These are phyloP conservation scores for Poronia punctata DNA, from an alignment of 495 filamentous ascomycete species.

Conservation along the genomic window DNA sequence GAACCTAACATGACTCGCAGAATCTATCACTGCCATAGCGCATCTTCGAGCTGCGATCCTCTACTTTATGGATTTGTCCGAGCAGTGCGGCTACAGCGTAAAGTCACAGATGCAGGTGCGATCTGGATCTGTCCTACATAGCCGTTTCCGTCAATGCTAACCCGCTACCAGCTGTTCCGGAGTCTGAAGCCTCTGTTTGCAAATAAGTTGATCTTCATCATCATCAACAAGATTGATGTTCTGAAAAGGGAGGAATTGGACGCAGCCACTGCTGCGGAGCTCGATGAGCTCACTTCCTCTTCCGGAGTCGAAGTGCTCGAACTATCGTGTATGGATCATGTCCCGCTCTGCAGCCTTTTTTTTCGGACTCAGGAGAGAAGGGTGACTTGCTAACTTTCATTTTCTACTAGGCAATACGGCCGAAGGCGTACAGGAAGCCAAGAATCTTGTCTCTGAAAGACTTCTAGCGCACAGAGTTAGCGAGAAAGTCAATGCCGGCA, in stretches of 20 bases:
- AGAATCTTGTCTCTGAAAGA: constrained; percentile 89
- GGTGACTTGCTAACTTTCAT: too few species aligned
- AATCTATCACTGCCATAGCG: constrained; percentile 90
- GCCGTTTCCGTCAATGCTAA: constrained; percentile 10
- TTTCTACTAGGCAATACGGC: constrained; percentile 56
- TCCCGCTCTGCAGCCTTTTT: too few species aligned
- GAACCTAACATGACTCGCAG: background rate
- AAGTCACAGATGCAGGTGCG: constrained; percentile 62
- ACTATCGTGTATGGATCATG: constrained; percentile 60
- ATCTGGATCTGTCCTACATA: background rate
- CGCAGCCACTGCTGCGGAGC: constrained; percentile 63
- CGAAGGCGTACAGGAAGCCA: constrained; percentile 88
- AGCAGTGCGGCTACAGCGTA: constrained; percentile 95
- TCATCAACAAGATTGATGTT: constrained; percentile 97
- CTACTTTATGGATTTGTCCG: constrained; percentile 97
- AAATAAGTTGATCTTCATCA: constrained; percentile 92
- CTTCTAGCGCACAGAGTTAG: constrained; percentile 87
- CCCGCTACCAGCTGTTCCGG: constrained; percentile 62
- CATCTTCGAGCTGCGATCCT: constrained; percentile 89
- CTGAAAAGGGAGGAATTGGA: constrained; percentile 83
- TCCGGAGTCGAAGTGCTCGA: constrained; percentile 87
- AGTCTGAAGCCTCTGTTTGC: constrained; percentile 94
- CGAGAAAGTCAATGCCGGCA: constrained; percentile 89
- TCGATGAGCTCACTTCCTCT: constrained; percentile 73
- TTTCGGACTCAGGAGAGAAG: too few species aligned